Conservation (phyloP, 78 protist species). For the Mantamonas sphyraenae region DNA sequence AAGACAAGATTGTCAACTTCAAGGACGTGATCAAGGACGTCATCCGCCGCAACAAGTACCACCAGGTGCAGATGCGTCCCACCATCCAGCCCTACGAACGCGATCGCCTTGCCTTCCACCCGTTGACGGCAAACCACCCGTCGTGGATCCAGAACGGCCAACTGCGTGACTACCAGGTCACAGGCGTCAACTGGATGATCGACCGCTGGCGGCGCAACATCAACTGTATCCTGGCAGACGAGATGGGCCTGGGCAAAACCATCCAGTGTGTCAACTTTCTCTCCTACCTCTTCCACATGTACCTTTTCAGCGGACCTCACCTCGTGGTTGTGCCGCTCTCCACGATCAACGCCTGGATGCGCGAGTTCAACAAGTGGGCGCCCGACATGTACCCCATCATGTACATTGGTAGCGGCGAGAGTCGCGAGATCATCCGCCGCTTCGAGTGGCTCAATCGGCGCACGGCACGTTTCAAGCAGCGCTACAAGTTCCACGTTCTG, state of each 20-base stretch:
- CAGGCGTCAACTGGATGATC: constrained; percentile 67
- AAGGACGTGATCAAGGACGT: neutral
- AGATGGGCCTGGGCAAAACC: constrained; percentile 59
- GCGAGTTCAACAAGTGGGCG: constrained; percentile 76
- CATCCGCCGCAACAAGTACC: neutral
- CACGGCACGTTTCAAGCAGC: constrained; percentile 4
- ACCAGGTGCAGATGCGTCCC: constrained; percentile 23
- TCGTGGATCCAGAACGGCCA: constrained; percentile 13
- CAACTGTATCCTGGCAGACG: constrained; percentile 64
- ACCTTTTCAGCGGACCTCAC: constrained; percentile 71
- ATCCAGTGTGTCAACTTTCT: constrained; percentile 11
- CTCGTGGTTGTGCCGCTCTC: constrained; percentile 89
- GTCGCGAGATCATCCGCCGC: constrained; percentile 28
- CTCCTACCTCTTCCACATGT: constrained; percentile 37
- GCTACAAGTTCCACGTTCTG: constrained; percentile 19
- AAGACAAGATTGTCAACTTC: constrained; percentile 10
- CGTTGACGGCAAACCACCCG: constrained; percentile 16
- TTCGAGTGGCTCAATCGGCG: neutral
- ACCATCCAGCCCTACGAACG: neutral
- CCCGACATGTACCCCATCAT: constrained; percentile 57
- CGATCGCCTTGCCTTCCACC: neutral
- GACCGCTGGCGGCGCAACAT: constrained; percentile 15
- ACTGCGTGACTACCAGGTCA: constrained; percentile 88
- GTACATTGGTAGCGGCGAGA: constrained; percentile 38
- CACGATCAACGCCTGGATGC: constrained; percentile 56